phyloP scores from a whole-genome alignment of 1,284 basidiomycete genomes.

The Leccinum laetum region DNA sequence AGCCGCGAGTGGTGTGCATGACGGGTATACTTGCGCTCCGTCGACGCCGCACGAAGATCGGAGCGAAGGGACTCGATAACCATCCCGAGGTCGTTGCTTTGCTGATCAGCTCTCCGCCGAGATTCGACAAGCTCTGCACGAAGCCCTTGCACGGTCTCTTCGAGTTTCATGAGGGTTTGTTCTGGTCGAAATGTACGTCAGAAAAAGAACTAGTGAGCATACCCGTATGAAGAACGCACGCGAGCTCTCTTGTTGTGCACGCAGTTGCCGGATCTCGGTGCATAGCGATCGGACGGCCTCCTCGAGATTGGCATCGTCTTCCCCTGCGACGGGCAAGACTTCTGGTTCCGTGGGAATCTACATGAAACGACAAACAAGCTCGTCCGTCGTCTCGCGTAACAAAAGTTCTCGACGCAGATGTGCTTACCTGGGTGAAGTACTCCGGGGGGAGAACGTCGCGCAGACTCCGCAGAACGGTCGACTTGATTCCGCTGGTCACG shows the following conservation, averaged over 20 bases:
- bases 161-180: constrained; percentile 4
- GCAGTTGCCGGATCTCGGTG: constrained; percentile 4
- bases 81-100: not conserved
- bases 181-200: constrained; percentile 2
- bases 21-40: not conserved
- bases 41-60: not conserved
- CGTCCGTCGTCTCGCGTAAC: not conserved
- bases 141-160: constrained; percentile 10
- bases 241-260: constrained; percentile 6
- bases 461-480: not conserved
- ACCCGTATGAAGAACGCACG: constrained; percentile 2
- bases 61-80: constrained; percentile 8
- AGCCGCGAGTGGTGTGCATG: not conserved
- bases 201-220: not conserved
- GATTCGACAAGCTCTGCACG: constrained; percentile 3
- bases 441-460: constrained; percentile 2
- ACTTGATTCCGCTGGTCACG: not conserved
- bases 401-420: not conserved
- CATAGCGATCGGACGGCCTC: constrained; percentile 4
- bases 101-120: not conserved
- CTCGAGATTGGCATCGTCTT: not conserved
- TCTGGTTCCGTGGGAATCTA: constrained; percentile 1
- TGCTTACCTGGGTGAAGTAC: not conserved
- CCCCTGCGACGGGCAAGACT: not conserved
- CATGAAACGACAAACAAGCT: not conserved